Evolutionary conservation across 176 grass and related monocot genomes (phyloP), one percentile per base, ranked within the genome.

Genomic region (Bonia amplexicaulis): DNA sequence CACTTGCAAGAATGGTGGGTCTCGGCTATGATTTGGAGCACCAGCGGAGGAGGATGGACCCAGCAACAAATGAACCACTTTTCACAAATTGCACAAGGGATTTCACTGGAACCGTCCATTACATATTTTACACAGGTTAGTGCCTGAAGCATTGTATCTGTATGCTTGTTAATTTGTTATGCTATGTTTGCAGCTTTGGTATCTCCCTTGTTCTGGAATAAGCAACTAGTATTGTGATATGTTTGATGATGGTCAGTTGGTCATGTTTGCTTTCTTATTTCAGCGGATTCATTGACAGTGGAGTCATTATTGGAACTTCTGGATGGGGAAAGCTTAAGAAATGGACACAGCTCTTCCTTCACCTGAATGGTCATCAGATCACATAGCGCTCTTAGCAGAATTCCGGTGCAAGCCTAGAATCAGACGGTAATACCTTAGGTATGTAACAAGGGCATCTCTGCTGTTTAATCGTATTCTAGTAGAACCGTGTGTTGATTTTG

Each of bases 31-130:
- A 91, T 81, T 81, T 99, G 66, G 97, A 99, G 55, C 97, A 91
- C 72, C 97, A 99, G 46, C 88, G 97, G 40, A 99, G 97, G 87
- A 96, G 93, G 86, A 99, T 89, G 79, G 97, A 99, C 82, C 83
- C 92, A 17, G 64, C 78, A 85, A 99, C 97, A 67, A 95, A 99
- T 86, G 97, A 99, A 81, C 97, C 97, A 31, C 85, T 99, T 40
- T 99, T 99, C 85, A 99, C 97, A 82, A 96, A 99, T 78, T 99
- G 91, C 71, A 96, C 93, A 49, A 90, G 97, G 76, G 97, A 99
- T 89, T 99, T 99, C 85, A 92, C 88, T 73, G 93, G 93, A 70
- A 96, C 97, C 2, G 77, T 96, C 16, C 93, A 99, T 89, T 99
- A 96, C 72, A 99, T 99, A 89, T 99, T 99, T 92, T 99, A 99